Evolutionary conservation across 108 stramenopile genomes (phyloP), one percentile per base, ranked within the genome.

Genomic region (Halocafeteria seosinensis): DNA sequence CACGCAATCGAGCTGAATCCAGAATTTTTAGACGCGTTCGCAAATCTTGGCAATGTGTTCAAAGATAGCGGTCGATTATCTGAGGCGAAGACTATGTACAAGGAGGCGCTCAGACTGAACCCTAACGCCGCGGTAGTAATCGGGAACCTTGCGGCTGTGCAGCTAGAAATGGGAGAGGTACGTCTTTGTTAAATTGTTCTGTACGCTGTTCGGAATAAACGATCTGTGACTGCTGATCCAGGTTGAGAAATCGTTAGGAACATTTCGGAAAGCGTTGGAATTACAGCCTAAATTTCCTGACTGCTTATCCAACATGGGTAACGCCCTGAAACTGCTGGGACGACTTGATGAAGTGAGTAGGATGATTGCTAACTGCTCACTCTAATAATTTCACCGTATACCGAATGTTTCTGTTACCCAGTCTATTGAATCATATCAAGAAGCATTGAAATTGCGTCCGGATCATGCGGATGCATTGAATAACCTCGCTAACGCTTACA

Each of bases 1-100:
- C 50, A 67, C 67, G 80, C 82, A n/a, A 81, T 83, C 35, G 77
- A 78, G 67, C 70, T 80, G n/a, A 79, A 81, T 58, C 82, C 82
- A 0, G 76, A 80, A 1, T 79, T 81, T 57, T 47, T 71, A 50
- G 82, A 83, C 38, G 82, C 82, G 3, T 81, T 82, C 74, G 78
- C 61, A 57, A 83, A 83, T 51, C 67, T 83, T 38, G 82, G 82
- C 62, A 79, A 77, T 62, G 79, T 73, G 23, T 81, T 79, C 76
- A 78, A 78, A 65, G 79, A 78, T 58, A 25, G 74, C 34, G 70
- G 74, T 59, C 55, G 63, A 37, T 68, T 73, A 4, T 38, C 35
- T 0, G 77, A 81, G n/a, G 80, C 78, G 21, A 78, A 78, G 59
- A 64, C 63, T 42, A 80, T 79, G 65, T 80, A 73, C 73, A 68